Conservation (phyloP, 257 asterid species). For the Dorcoceras hygrometricum region DNA sequence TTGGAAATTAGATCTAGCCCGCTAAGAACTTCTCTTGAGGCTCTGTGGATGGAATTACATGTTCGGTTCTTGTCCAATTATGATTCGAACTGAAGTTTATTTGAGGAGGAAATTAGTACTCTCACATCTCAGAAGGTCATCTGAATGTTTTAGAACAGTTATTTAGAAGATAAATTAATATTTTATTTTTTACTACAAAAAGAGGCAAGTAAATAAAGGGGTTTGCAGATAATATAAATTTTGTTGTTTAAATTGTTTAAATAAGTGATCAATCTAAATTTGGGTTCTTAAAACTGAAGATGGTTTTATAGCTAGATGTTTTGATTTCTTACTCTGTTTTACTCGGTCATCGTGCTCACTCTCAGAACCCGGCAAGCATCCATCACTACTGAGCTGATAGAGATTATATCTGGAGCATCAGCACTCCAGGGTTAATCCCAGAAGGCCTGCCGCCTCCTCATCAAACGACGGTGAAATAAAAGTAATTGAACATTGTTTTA, state of each 20-base stretch:
- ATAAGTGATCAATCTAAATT: neutral
- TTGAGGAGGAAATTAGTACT: neutral
- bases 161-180: neutral
- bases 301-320: neutral
- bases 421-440: conserved; percentile 61
- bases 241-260: too few species aligned
- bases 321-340: neutral
- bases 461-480: conserved; percentile 52
- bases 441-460: conserved; percentile 8
- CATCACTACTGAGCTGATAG: conserved; percentile 83
- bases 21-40: neutral
- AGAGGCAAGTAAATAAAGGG: neutral
- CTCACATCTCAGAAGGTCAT: too few species aligned
- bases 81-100: neutral
- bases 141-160: too few species aligned
- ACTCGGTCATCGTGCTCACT: conserved; percentile 8
- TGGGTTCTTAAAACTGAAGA: neutral
- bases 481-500: conserved; percentile 23
- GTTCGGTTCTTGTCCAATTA: neutral
- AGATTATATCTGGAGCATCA: conserved; percentile 97
- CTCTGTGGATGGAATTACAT: neutral
- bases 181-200: too few species aligned
- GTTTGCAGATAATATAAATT: neutral
- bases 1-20: neutral
- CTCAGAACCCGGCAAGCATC: conserved; percentile 96